phyloP scores from a whole-genome alignment of 208 protist genomes.

The Crithidia expoeki region DNA sequence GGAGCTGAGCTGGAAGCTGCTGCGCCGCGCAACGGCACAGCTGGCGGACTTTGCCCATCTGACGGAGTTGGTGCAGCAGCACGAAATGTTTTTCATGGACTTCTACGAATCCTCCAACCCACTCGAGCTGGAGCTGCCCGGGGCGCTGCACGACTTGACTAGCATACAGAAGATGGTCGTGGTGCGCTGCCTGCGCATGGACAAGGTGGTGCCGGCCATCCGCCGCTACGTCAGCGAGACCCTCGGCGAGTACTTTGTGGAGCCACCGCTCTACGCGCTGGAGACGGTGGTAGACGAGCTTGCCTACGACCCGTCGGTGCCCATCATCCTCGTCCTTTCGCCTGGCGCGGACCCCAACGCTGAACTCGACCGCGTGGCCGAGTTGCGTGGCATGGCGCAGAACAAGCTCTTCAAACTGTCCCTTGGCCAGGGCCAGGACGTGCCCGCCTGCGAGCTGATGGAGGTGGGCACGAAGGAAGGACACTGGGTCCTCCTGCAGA shows the following conservation, averaged over 20 bases:
- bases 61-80: conserved; percentile 39
- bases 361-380: conserved; percentile 95
- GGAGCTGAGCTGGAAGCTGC: conserved; percentile 87
- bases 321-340: conserved; percentile 98
- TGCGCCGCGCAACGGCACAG: conserved; percentile 76
- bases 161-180: conserved; percentile 92
- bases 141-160: conserved; percentile 52
- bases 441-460: conserved; percentile 90
- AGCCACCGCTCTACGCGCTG: conserved; percentile 95
- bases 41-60: conserved; percentile 57
- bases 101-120: conserved; percentile 91
- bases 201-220: conserved; percentile 96
- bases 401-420: conserved; percentile 92
- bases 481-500: conserved; percentile 96
- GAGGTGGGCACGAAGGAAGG: conserved; percentile 88
- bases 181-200: conserved; percentile 93
- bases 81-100: conserved; percentile 72
- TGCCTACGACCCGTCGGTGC: conserved; percentile 85
- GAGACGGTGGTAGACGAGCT: conserved; percentile 90
- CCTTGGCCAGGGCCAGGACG: conserved; percentile 96
- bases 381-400: conserved; percentile 81
- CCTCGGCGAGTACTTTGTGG: conserved; percentile 87
- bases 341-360: conserved; percentile 96
- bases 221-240: conserved; percentile 88
- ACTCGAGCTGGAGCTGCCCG: conserved; percentile 77